Evolutionary conservation across 495 filamentous ascomycete genomes (phyloP).

Genomic region (Penicillium angulare): DNA sequence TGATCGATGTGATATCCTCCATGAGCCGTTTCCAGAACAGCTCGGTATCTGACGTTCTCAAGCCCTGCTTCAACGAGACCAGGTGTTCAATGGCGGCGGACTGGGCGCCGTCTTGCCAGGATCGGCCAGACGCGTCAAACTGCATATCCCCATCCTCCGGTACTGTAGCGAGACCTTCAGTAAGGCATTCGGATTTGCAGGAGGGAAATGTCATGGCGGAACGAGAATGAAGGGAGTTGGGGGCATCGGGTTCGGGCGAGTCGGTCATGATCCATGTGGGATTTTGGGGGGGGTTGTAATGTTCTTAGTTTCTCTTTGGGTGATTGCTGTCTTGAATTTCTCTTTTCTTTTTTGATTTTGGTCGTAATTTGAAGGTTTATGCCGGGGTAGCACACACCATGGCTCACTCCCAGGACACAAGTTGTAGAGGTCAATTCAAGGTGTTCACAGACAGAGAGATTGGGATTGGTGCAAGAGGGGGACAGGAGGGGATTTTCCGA

Average conservation of each 20-base stretch:
- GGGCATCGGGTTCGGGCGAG: conserved; percentile 37
- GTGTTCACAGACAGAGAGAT: neutral
- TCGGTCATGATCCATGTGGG: conserved; percentile 39
- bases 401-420: conserved; percentile 12
- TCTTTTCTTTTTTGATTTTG: neutral
- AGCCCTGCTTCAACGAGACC: conserved; percentile 58
- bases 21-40: conserved; percentile 68
- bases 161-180: conserved; percentile 34
- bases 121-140: conserved; percentile 44
- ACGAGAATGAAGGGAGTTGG: conserved; percentile 27
- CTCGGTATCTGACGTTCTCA: conserved; percentile 54
- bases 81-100: conserved; percentile 62
- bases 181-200: conserved; percentile 46
- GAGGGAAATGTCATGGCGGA: conserved; percentile 34
- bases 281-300: neutral
- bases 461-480: neutral
- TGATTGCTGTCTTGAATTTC: conserved; percentile 3
- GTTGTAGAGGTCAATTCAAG: neutral
- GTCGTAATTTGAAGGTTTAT: neutral
- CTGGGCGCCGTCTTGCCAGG: conserved; percentile 53
- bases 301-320: neutral
- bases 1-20: conserved; percentile 63
- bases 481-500: conserved; percentile 29
- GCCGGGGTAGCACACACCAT: conserved; percentile 31
- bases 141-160: conserved; percentile 49